These are phyloP conservation scores for Tulasnella sp. DNA, from an alignment of 768 basidiomycete species.

Conservation along the genomic window DNA sequence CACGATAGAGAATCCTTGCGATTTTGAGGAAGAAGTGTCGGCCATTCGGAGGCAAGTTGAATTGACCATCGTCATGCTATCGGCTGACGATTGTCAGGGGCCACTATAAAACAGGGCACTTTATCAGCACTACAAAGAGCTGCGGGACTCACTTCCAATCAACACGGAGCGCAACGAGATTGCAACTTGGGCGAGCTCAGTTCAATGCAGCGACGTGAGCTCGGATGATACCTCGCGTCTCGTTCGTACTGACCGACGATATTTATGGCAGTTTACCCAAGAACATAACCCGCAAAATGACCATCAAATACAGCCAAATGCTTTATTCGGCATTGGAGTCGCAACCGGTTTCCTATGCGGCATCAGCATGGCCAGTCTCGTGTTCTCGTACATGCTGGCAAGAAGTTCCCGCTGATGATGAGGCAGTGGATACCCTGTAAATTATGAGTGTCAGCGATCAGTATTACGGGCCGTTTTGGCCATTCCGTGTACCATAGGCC, in stretches of 20 bases:
- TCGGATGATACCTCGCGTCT: background rate
- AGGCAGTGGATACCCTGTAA: too few species aligned
- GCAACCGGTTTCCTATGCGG: background rate
- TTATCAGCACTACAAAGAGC: background rate
- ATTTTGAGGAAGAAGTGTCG: background rate
- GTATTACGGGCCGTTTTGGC: too few species aligned
- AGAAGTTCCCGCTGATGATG: background rate
- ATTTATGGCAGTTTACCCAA: background rate
- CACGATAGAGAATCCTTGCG: background rate
- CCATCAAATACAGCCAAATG: background rate
- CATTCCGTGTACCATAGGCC: too few species aligned
- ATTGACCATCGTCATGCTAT: background rate
- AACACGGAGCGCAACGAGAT: background rate
- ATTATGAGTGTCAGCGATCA: too few species aligned
- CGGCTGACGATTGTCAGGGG: background rate
- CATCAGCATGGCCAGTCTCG: background rate
- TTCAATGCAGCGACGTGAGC: background rate
- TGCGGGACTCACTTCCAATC: background rate
- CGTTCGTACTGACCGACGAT: background rate
- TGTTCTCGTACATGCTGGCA: background rate
- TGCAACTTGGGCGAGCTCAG: too few species aligned
- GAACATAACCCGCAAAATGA: background rate
- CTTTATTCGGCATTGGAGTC: background rate
- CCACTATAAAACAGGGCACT: background rate
- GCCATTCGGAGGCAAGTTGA: background rate